Base-by-base conservation (phyloP, 768 basidiomycete genomes). In the Pholiota microspora region DNA sequence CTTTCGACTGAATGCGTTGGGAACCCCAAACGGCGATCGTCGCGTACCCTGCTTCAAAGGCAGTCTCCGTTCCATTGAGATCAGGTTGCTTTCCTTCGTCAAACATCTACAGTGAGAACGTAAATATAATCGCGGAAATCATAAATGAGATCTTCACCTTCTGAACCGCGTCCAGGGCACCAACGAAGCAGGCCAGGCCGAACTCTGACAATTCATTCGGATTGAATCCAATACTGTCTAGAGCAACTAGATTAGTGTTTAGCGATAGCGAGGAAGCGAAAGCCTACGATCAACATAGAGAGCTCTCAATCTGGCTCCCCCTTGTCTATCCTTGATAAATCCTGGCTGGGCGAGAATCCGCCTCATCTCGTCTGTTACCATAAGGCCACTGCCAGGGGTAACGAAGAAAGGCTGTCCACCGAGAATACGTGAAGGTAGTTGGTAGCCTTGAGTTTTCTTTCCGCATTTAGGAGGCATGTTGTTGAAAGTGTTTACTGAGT, bases 1-100 rank as follows among this genome's bases (percentile, higher is more conserved):
- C 45, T 0, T 31, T 12, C 1, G 49, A 52, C 16, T 28, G 6
- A 23, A 76, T 57, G 2, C 74, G 69, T 53, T 77, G 73, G 0
- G 77, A 72, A 2, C 80, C 81, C 1, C 70, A 61, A 44, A 77
- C 64, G 35, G 71, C 49, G 4, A 79, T 54, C 0, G 75, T 57
- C 4, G 76, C 69, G 51, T 78, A 81, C 1, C 80, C 73, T 6
- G 73, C 69, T 44, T 71, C 61, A 58, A 71, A 78, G 1, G 73
- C 63, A 0, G 80, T 79, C 62, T 82, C 75, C 0, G 73, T 70
- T 34, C 66, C 67, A 18, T 45, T 53, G 0, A 80, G 61, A 46
- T 73, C 69, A 1, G 78, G 77, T 0, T 73, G 73, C 0, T 51
- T 55, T 0, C 72, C 71, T 1, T 47, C 40, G 45, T 67, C 65